Conservation (phyloP, 306 rosid genomes). For the Castanospermum australe region DNA sequence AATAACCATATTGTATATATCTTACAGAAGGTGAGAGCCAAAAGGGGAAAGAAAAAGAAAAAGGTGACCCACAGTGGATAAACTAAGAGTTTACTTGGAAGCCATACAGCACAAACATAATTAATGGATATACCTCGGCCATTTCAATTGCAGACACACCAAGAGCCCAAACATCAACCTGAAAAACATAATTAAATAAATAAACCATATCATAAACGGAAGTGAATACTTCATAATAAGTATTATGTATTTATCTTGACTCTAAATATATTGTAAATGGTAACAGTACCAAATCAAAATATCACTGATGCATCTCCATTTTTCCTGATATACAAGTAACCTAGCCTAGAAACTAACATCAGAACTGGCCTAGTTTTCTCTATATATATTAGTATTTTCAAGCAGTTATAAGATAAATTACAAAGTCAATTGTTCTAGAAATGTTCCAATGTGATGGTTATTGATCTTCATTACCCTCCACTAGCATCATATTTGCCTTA, state of each 20-base stretch:
- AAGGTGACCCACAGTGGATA: background rate
- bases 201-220: conserved; percentile 9
- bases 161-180: conserved; percentile 99
- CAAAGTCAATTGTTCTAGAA: background rate
- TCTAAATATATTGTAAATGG: background rate
- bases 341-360: conserved; percentile 15
- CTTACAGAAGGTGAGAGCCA: background rate
- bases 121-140: conserved; percentile 80
- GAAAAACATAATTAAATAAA: conserved; percentile 31
- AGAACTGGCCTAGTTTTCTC: background rate
- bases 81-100: background rate
- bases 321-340: background rate
- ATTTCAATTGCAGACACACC: conserved; percentile 99
- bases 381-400: background rate
- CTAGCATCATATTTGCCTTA: background rate
- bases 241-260: background rate
- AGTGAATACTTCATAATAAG: background rate
- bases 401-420: background rate
- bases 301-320: background rate
- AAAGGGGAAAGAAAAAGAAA: background rate
- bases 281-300: conserved; percentile 9
- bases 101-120: background rate
- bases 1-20: conserved; percentile 12
- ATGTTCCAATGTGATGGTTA: background rate
- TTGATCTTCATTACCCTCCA: background rate